Conservation (phyloP, 257 asterid species). For the Jaltomata sinuosa region DNA sequence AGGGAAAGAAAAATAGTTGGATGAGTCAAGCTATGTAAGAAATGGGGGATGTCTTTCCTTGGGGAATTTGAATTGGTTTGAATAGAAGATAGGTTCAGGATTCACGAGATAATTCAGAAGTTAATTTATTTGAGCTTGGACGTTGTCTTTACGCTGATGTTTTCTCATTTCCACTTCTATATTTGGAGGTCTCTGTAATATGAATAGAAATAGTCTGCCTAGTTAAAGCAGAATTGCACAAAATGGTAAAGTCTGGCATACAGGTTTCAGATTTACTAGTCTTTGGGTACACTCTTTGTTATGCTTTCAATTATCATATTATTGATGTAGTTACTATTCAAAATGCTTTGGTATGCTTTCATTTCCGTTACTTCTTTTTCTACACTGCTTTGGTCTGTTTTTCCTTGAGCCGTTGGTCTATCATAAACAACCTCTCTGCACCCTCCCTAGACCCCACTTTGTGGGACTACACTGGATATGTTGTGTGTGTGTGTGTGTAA, state of each 20-base stretch:
- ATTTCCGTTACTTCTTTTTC: neutral
- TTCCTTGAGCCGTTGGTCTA: neutral
- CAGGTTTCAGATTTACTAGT: neutral
- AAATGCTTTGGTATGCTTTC: neutral
- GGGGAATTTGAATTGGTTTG: neutral
- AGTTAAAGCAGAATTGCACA: neutral
- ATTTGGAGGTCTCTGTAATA: neutral
- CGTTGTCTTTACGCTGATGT: neutral
- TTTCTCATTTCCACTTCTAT: neutral
- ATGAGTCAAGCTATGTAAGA: neutral
- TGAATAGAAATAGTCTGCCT: neutral
- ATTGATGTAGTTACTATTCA: neutral
- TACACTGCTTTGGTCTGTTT: neutral
- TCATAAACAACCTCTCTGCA: neutral
- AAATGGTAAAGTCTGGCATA: neutral
- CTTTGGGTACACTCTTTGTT: neutral
- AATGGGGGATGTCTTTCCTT: neutral
- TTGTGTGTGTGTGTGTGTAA: neutral
- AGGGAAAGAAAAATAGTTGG: neutral
- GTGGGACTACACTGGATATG: neutral
- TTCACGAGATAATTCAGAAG: neutral
- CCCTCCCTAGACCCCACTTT: neutral
- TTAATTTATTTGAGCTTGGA: neutral
- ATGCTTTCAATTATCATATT: neutral
- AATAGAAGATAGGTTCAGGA: neutral